These are phyloP conservation scores for Exserohilum turcica DNA, from an alignment of 2,329 filamentous ascomycete species.

Conservation along the genomic window DNA sequence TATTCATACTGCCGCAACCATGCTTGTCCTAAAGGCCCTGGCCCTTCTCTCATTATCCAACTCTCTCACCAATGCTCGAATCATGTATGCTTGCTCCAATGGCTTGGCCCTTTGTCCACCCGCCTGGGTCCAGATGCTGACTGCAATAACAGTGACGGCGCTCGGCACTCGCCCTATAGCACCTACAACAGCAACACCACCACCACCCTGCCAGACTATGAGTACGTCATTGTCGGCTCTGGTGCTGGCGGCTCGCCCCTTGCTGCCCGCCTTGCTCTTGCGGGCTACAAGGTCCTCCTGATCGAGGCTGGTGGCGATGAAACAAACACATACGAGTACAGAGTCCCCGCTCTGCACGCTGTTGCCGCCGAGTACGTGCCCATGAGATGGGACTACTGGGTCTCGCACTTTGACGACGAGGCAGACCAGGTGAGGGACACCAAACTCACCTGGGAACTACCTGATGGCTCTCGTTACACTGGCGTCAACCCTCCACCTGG, in stretches of 20 bases:
- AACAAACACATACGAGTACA: conserved; percentile 53
- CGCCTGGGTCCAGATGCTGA: conserved; percentile 1
- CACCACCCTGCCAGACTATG: conserved; percentile 50
- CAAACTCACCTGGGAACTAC: conserved; percentile 57
- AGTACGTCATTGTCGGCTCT: conserved; percentile 66
- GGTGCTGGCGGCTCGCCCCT: conserved; percentile 65
- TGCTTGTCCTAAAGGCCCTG: conserved; percentile 17
- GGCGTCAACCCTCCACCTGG: conserved; percentile 59
- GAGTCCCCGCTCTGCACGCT: conserved; percentile 59
- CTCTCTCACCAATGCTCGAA: conserved; percentile 9
- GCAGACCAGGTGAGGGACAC: conserved; percentile 57
- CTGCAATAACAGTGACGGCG: conserved; percentile 20
- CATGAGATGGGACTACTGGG: conserved; percentile 66
- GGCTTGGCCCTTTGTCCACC: background rate
- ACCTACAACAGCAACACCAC: conserved; percentile 16
- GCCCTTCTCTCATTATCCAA: conserved; percentile 13
- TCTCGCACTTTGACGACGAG: conserved; percentile 62
- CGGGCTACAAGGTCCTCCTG: conserved; percentile 62
- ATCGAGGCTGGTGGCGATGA: conserved; percentile 65
- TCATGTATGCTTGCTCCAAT: conserved; percentile 10
- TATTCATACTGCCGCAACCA: background rate
- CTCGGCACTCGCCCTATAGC: conserved; percentile 23
- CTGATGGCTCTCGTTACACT: conserved; percentile 51
- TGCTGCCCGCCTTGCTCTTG: conserved; percentile 61
- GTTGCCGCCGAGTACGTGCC: conserved; percentile 60